Evolutionary conservation across 805 yeast species (phyloP).

Genomic region (Schwanniomyces vanrijiae): DNA sequence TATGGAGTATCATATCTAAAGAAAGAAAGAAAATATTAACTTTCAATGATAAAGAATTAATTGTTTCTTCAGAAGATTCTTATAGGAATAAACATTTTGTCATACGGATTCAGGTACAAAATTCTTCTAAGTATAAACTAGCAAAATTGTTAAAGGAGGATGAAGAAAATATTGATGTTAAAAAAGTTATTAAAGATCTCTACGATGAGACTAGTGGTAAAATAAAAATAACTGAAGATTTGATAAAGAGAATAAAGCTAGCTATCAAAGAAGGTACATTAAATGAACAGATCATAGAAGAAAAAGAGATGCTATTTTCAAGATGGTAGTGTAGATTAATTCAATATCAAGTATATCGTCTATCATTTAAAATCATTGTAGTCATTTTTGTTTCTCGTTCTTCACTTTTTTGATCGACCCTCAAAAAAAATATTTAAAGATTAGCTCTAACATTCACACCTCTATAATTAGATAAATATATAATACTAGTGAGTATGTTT

Average conservation of each 20-base stretch:
- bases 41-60: neutral
- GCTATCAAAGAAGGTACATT: constrained; percentile 8
- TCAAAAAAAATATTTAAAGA: neutral
- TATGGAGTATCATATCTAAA: constrained; percentile 1
- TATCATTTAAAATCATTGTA: neutral
- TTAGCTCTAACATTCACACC: neutral
- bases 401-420: neutral
- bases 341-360: neutral
- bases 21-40: neutral
- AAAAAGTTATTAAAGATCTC: constrained; percentile 5
- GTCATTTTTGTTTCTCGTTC: neutral
- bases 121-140: constrained; percentile 1
- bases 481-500: constrained; percentile 22
- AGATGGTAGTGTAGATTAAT: constrained; percentile 6
- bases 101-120: constrained; percentile 6
- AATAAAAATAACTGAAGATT: constrained; percentile 7
- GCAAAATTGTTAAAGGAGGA: neutral
- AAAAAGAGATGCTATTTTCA: constrained; percentile 7
- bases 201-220: constrained; percentile 11
- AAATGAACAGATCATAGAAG: constrained; percentile 11
- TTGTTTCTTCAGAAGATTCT: neutral
- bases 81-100: neutral
- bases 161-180: constrained; percentile 3
- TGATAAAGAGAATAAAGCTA: constrained; percentile 7
- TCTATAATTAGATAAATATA: too few relatives aligned